phyloP scores from a whole-genome alignment of 2,329 filamentous ascomycete genomes.

The Aspergillus uvarum region DNA sequence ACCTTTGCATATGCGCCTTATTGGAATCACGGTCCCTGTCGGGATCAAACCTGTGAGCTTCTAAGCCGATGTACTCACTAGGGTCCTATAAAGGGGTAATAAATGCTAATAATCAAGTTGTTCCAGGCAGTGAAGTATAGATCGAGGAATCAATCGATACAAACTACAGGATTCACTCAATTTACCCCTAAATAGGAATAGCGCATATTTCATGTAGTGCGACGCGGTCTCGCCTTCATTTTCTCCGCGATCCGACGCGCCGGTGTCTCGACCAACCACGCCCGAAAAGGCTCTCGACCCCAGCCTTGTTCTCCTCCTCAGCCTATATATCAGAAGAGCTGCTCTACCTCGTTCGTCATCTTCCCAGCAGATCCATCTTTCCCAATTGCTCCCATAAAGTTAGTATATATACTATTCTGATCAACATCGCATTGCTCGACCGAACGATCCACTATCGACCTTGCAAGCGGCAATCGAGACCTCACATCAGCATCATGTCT shows the following conservation, averaged over 20 bases:
- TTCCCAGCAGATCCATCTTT: background rate
- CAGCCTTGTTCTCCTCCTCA: conserved; percentile 8
- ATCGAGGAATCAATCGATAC: background rate
- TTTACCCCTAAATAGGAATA: conserved; percentile 28
- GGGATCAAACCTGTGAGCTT: too few relatives aligned
- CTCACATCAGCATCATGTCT: conserved; percentile 43
- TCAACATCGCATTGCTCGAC: background rate
- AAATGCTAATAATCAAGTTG: too few relatives aligned
- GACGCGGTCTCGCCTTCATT: conserved; percentile 9
- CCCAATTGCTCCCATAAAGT: background rate
- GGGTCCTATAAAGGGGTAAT: too few relatives aligned
- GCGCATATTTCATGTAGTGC: conserved; percentile 22
- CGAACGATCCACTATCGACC: background rate
- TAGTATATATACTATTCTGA: background rate
- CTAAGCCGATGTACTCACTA: too few relatives aligned
- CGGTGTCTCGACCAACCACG: conserved; percentile 16
- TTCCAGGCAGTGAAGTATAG: too few relatives aligned
- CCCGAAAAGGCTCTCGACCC: conserved; percentile 5
- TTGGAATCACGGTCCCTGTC: too few relatives aligned
- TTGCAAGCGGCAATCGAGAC: background rate
- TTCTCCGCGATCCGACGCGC: conserved; percentile 9
- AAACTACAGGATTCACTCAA: conserved; percentile 18
- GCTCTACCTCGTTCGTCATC: background rate
- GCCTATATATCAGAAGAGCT: background rate
- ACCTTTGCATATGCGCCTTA: too few relatives aligned